These are phyloP conservation scores for Cyberlindnera bimundalis DNA, from an alignment of 805 yeast species.

Conservation along the genomic window DNA sequence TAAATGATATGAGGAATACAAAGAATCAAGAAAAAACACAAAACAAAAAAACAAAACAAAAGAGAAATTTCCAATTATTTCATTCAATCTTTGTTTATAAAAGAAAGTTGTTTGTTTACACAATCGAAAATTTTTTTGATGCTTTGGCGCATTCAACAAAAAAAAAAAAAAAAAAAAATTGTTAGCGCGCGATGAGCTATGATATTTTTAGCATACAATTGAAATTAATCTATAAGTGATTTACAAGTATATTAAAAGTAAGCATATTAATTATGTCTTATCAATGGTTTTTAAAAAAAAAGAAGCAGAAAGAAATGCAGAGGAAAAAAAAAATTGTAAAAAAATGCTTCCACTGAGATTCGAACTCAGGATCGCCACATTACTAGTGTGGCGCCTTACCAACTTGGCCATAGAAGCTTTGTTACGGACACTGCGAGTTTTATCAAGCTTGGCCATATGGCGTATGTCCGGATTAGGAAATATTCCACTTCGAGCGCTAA, in stretches of 20 bases:
- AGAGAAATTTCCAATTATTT: neutral
- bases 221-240: neutral
- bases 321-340: conserved; percentile 15
- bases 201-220: neutral
- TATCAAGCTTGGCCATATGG: too few species aligned
- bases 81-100: neutral
- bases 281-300: too few species aligned
- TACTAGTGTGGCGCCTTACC: conserved; percentile 86
- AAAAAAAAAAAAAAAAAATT: neutral
- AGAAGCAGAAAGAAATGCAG: neutral
- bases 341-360: conserved; percentile 62
- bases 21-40: neutral
- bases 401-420: conserved; percentile 52
- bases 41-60: too few species aligned
- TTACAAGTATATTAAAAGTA: too few species aligned
- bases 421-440: conserved; percentile 2
- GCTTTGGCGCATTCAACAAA: neutral
- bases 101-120: conserved; percentile 1
- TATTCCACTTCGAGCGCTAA: too few species aligned
- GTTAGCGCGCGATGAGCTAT: conserved; percentile 1
- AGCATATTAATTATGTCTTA: too few species aligned
- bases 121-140: conserved; percentile 8
- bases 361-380: conserved; percentile 80
- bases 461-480: too few species aligned
- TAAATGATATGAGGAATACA: neutral